These are phyloP conservation scores for Russula lepida DNA, from an alignment of 768 basidiomycete species.

Conservation along the genomic window DNA sequence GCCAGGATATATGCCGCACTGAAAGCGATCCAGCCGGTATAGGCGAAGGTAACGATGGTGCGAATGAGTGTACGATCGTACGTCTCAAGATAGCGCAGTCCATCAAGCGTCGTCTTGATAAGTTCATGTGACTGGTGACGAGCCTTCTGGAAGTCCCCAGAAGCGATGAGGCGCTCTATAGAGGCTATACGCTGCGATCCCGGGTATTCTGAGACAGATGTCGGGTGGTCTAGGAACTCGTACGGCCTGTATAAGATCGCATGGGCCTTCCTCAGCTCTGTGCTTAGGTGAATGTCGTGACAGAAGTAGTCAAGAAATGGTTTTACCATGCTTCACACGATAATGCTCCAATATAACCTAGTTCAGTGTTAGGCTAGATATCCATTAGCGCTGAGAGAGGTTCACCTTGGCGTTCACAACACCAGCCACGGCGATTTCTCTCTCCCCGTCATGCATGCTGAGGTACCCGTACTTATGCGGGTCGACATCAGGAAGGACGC, in stretches of 20 bases:
- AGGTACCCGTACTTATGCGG: conserved; percentile 53
- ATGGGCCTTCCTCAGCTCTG: conserved; percentile 54
- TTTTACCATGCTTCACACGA: conserved; percentile 62
- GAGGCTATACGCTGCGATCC: conserved; percentile 31
- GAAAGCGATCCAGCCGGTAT: conserved; percentile 72
- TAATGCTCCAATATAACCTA: conserved; percentile 72
- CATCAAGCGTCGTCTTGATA: conserved; percentile 45
- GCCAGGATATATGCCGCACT: conserved; percentile 50
- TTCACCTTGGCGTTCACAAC: conserved; percentile 56
- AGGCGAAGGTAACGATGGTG: conserved; percentile 59
- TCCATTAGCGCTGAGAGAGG: background rate
- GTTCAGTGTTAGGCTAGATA: background rate
- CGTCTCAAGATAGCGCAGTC: conserved; percentile 74
- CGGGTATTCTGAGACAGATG: conserved; percentile 24
- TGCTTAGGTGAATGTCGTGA: conserved; percentile 5
- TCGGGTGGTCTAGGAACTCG: conserved; percentile 34
- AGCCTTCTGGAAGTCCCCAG: conserved; percentile 40
- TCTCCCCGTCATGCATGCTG: conserved; percentile 36
- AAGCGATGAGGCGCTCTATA: conserved; percentile 41
- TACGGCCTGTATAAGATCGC: conserved; percentile 60
- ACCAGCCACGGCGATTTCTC: conserved; percentile 43
- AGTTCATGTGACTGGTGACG: conserved; percentile 43
- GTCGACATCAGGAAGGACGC: conserved; percentile 70
- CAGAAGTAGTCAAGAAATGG: background rate
- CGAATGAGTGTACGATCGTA: conserved; percentile 65